Evolutionary conservation across 1,284 basidiomycete genomes (phyloP), one percentile per base, ranked within the genome.

Genomic region (Leccinum fuscescens): DNA sequence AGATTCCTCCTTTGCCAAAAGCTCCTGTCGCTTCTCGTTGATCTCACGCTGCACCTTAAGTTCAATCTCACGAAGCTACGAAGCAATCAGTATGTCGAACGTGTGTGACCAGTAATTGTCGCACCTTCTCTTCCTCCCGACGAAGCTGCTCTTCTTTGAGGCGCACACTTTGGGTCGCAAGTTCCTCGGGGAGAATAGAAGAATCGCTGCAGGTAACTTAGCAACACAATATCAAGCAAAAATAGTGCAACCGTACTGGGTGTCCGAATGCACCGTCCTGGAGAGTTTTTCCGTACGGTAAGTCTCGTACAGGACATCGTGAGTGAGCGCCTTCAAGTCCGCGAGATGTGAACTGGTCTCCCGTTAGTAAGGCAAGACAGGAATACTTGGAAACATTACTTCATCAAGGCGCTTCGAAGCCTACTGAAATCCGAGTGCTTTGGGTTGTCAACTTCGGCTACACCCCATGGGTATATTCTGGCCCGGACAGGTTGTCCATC

Each of bases 211-310:
- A 57, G 5, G 55, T 46, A 65, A 57, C 65, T 67, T 56, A 67
- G 62, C 55, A 55, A 62, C 42, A 59, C 37, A 11, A 58, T 29
- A 51, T 22, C 22, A 58, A 46, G 44, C 31, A 42, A 56, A 53
- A 50, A 33, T 24, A 24, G 7, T 58, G 49, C 44, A 54, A 48
- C 80, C 88, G 64, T 77, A 92, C 92, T 88, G 83, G 33, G 89
- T 82, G 68, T 92, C 92, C n/a, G 89, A 73, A 69, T 94, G 88
- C 55, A 98, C 94, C 9, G 92, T 95, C 71, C 94, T 86, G 20
- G 95, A 98, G 24, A 99, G 83, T 74, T 98, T 98, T 85, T 99
- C 96, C 20, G 96, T 98, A 84, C 97, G 94, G 77, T 97, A 97
- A 57, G 96, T 96, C 77, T 98, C 96, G 71, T 93, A 92, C 57